These are phyloP conservation scores for Diutina pseudorugosa DNA, from an alignment of 1,139 yeast species.

Conservation along the genomic window DNA sequence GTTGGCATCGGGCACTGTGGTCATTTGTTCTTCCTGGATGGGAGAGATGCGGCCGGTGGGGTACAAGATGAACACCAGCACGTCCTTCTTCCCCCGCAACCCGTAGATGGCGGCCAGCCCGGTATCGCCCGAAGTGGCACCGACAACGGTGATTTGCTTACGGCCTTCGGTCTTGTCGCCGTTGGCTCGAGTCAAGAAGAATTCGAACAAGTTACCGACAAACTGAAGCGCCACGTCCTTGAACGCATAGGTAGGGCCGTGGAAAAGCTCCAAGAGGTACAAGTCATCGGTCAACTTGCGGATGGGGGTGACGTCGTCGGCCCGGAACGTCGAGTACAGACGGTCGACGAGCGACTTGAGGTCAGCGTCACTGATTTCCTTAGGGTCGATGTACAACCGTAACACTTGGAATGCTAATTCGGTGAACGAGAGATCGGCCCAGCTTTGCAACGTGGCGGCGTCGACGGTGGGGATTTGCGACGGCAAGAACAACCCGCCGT, in stretches of 20 bases:
- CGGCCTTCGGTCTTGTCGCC: constrained; percentile 47
- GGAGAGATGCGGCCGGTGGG: constrained; percentile 98
- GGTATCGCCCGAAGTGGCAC: constrained; percentile 98
- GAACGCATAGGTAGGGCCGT: constrained; percentile 98
- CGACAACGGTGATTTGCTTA: constrained; percentile 87
- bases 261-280: constrained; percentile 83
- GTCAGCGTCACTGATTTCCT: constrained; percentile 65
- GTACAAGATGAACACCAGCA: constrained; percentile 85
- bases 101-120: constrained; percentile 99
- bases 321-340: constrained; percentile 85
- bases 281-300: constrained; percentile 44
- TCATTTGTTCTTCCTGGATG: constrained; percentile 97
- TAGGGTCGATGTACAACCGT: constrained; percentile 57
- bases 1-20: constrained; percentile 87
- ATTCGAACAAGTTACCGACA: constrained; percentile 93
- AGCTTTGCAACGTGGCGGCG: constrained; percentile 42
- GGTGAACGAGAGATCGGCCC: constrained; percentile 70
- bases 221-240: constrained; percentile 97
- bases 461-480: constrained; percentile 65
- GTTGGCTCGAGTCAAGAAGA: constrained; percentile 69
- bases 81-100: constrained; percentile 90
- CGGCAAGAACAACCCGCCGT: constrained; percentile 93
- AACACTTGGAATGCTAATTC: constrained; percentile 80
- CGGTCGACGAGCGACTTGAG: constrained; percentile 46
- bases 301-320: constrained; percentile 78